phyloP scores from a whole-genome alignment of 495 filamentous ascomycete species.

The Aspergillus egyptiacus region DNA sequence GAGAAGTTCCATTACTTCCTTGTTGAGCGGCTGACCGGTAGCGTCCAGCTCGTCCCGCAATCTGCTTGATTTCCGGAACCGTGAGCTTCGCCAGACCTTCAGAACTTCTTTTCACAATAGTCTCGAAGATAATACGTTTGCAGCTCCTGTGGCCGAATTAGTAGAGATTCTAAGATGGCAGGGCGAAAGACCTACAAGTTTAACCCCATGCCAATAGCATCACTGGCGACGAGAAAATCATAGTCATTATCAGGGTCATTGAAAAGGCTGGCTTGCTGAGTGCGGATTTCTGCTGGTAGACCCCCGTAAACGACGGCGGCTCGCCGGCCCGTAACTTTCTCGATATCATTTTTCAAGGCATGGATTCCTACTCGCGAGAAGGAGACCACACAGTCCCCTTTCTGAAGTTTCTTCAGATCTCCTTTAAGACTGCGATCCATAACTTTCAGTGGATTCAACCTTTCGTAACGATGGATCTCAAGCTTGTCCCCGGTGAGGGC shows the following conservation, averaged over 20 bases:
- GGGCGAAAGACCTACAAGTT: constrained; percentile 57
- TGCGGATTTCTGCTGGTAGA: constrained; percentile 86
- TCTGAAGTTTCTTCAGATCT: constrained; percentile 59
- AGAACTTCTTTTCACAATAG: constrained; percentile 61
- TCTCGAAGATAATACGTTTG: constrained; percentile 85
- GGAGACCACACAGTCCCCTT: constrained; percentile 83
- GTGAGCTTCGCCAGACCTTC: constrained; percentile 43
- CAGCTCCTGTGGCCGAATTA: no score
- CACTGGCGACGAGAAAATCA: constrained; percentile 87
- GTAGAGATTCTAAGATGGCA: no score
- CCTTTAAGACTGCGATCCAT: constrained; percentile 56
- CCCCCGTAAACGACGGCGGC: constrained; percentile 92
- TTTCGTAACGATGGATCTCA: constrained; percentile 71
- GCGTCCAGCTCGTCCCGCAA: constrained; percentile 87
- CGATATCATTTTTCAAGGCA: constrained; percentile 69
- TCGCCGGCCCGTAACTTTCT: constrained; percentile 63
- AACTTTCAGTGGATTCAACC: constrained; percentile 70
- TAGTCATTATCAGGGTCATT: constrained; percentile 94
- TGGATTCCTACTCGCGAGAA: constrained; percentile 83
- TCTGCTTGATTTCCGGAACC: constrained; percentile 86
- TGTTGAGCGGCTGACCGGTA: constrained; percentile 63
- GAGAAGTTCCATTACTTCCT: constrained; percentile 11
- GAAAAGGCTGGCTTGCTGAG: constrained; percentile 84
- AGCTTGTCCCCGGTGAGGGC: constrained; percentile 76
- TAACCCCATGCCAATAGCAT: constrained; percentile 96